Conservation (phyloP, 2,329 filamentous ascomycete species). For the Claviceps fusiformis region DNA sequence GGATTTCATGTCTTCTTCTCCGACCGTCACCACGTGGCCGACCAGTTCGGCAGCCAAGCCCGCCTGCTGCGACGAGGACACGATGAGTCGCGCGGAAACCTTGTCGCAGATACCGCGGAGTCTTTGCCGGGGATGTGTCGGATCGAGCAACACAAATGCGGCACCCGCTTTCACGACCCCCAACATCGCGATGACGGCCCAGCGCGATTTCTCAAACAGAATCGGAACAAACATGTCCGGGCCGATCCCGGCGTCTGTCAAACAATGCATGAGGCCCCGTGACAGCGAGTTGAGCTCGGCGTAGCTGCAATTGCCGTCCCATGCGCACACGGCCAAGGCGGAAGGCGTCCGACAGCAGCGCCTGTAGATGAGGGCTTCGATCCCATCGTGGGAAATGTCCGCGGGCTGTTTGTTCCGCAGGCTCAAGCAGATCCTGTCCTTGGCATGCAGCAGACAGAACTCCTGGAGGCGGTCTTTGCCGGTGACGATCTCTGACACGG, state of each 20-base stretch:
- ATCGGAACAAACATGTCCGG: slow-evolving; percentile 1
- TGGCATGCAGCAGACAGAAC: neutral
- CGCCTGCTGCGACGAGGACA: neutral
- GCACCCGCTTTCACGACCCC: slow-evolving; percentile 2
- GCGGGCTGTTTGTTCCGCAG: neutral
- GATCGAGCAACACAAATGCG: slow-evolving; percentile 5
- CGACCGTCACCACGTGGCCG: neutral
- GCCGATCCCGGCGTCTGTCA: neutral
- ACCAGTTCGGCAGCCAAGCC: neutral
- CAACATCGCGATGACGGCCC: slow-evolving; percentile 4
- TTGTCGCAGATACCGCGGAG: neutral
- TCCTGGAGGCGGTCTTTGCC: neutral
- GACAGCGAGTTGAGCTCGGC: slow-evolving; percentile 16
- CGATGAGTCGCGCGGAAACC: neutral
- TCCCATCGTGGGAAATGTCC: neutral
- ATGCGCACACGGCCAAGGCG: slow-evolving; percentile 3
- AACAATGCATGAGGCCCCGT: neutral
- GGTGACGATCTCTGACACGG: neutral
- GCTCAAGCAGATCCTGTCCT: neutral
- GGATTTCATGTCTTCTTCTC: neutral
- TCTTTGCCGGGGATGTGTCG: neutral
- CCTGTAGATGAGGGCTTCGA: neutral
- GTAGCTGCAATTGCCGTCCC: slow-evolving; percentile 28
- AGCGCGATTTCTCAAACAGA: slow-evolving; percentile 5
- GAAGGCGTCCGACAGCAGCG: neutral